phyloP scores from a whole-genome alignment of 2,329 filamentous ascomycete genomes.

The Mycosphaerelloides madeirae region DNA sequence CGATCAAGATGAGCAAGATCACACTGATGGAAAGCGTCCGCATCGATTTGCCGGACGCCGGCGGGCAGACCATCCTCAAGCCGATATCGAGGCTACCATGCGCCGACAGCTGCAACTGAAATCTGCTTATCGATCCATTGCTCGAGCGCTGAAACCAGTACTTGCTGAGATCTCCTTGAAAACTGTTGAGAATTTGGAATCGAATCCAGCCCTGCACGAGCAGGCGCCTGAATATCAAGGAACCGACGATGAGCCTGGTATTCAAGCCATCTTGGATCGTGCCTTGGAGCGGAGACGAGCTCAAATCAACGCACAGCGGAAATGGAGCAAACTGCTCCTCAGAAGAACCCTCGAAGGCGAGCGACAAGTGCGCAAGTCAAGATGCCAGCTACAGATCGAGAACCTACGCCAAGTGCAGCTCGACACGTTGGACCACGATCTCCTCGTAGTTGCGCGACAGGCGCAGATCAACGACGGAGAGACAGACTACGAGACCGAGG shows the following conservation, averaged over 20 bases:
- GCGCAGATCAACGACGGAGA: constrained; percentile 13
- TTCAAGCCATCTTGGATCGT: constrained; percentile 40
- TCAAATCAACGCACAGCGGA: constrained; percentile 36
- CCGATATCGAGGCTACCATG: constrained; percentile 44
- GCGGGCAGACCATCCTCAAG: constrained; percentile 44
- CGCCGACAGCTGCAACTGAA: constrained; percentile 62
- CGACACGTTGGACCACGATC: constrained; percentile 27
- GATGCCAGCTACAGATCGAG: constrained; percentile 31
- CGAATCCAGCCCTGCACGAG: constrained; percentile 51
- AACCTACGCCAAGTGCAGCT: constrained; percentile 26
- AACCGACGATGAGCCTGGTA: constrained; percentile 42
- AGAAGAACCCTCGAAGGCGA: constrained; percentile 34
- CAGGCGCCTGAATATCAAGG: constrained; percentile 50
- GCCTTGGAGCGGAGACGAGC: constrained; percentile 40
- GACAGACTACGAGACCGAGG: constrained; percentile 23
- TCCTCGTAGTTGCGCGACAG: constrained; percentile 25
- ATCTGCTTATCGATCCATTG: constrained; percentile 59
- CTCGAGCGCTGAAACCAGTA: constrained; percentile 59
- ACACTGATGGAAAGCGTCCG: constrained; percentile 18
- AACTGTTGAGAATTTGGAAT: constrained; percentile 53
- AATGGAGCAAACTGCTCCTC: constrained; percentile 35
- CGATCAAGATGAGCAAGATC: constrained; percentile 19
- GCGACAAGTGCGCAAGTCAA: constrained; percentile 33
- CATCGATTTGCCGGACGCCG: constrained; percentile 35
- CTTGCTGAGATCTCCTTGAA: constrained; percentile 62